phyloP scores from a whole-genome alignment of 2,329 filamentous ascomycete species.

The Colletotrichum chlorophyti region DNA sequence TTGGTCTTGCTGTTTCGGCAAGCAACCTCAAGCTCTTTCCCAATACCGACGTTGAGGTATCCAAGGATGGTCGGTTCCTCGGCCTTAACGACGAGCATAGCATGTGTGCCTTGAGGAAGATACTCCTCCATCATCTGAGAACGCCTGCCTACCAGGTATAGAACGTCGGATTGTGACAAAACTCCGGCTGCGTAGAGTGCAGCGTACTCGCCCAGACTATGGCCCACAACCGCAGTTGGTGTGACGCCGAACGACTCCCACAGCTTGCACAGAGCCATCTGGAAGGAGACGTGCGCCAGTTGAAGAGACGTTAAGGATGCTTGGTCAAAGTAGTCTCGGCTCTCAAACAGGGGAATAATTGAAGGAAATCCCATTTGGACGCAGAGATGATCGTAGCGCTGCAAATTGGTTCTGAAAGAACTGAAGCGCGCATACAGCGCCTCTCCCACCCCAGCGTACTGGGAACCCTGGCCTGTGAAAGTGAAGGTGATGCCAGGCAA shows the following conservation, averaged over 20 bases:
- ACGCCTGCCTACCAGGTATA: constrained; percentile 73
- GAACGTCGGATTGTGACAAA: constrained; percentile 71
- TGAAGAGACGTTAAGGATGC: constrained; percentile 58
- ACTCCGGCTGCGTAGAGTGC: constrained; percentile 75
- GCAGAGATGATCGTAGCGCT: constrained; percentile 62
- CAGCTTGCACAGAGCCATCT: constrained; percentile 63
- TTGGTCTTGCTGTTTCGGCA: constrained; percentile 80
- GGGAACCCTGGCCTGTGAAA: constrained; percentile 64
- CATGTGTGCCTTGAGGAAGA: constrained; percentile 70
- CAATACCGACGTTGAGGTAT: constrained; percentile 50
- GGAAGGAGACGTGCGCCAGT: constrained; percentile 57
- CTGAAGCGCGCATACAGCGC: constrained; percentile 53
- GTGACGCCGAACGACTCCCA: constrained; percentile 62
- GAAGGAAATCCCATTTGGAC: constrained; percentile 59
- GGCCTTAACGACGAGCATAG: constrained; percentile 57
- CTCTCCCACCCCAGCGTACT: constrained; percentile 55
- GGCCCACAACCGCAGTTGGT: constrained; percentile 62
- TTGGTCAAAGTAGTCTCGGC: constrained; percentile 46
- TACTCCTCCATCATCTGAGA: constrained; percentile 68
- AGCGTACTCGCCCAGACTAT: constrained; percentile 77
- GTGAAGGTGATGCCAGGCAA: constrained; percentile 57
- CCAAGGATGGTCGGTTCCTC: constrained; percentile 58
- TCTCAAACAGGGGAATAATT: constrained; percentile 58
- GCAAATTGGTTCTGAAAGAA: constrained; percentile 57
- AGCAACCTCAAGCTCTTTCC: constrained; percentile 56